phyloP scores from a whole-genome alignment of 805 yeast genomes.

The Yamadazyma insecticola region DNA sequence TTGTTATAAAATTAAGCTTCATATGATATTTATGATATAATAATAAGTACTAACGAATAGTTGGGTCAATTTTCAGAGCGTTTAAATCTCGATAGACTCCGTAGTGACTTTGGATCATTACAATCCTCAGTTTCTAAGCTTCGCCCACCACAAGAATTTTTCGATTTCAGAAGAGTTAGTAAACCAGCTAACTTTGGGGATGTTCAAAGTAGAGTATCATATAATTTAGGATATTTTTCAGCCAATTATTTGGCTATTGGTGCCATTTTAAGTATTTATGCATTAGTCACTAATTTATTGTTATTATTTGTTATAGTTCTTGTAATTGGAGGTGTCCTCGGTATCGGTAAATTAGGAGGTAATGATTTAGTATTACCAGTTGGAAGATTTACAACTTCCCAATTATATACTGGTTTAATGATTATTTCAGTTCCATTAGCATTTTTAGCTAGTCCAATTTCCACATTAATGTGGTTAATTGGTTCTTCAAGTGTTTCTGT shows the following conservation, averaged over 20 bases:
- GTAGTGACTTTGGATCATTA: constrained; percentile 47
- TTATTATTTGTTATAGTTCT: constrained; percentile 76
- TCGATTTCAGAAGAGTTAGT: constrained; percentile 83
- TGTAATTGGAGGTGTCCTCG: constrained; percentile 68
- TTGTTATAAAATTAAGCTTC: no score
- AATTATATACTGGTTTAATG: constrained; percentile 77
- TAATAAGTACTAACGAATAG: constrained; percentile 4
- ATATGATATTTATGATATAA: no score
- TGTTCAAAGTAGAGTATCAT: constrained; percentile 80
- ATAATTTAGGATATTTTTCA: constrained; percentile 81
- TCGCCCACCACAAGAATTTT: constrained; percentile 89
- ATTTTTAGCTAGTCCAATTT: constrained; percentile 81
- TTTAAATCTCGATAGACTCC: constrained; percentile 28
- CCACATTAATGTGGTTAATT: constrained; percentile 87
- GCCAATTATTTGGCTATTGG: constrained; percentile 81
- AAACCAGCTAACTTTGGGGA: constrained; percentile 90
- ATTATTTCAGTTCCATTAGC: constrained; percentile 78
- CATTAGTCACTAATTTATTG: constrained; percentile 79
- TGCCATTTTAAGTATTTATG: constrained; percentile 70
- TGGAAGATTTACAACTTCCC: constrained; percentile 68
- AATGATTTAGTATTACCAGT: constrained; percentile 75
- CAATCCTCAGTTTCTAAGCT: constrained; percentile 65
- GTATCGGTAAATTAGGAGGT: constrained; percentile 77
- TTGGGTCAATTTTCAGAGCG: constrained; percentile 12
- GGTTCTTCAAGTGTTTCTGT: constrained; percentile 80